These are phyloP conservation scores for Phaeosphaeriaceae sp. DNA, from an alignment of 2,329 filamentous ascomycete genomes.

Conservation along the genomic window DNA sequence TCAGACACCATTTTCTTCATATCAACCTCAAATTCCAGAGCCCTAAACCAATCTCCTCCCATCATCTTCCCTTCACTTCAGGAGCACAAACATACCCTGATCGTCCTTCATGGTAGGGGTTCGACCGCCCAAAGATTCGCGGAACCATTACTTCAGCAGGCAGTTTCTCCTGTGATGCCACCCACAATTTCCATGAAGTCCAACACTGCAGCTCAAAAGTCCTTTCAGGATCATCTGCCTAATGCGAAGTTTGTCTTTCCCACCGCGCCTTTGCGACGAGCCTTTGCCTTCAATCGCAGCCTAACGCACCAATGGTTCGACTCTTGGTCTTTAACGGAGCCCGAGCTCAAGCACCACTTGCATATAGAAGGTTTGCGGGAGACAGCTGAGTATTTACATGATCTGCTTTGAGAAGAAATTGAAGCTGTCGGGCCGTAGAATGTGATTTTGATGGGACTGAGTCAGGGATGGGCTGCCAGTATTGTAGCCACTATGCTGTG, in stretches of 20 bases:
- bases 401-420: conserved; percentile 20
- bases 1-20: too few relatives aligned
- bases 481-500: conserved; percentile 53
- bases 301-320: conserved; percentile 63
- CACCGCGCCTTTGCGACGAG: conserved; percentile 56
- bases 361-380: conserved; percentile 57
- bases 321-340: conserved; percentile 52
- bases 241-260: conserved; percentile 62
- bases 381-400: conserved; percentile 40
- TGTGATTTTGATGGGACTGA: conserved; percentile 61
- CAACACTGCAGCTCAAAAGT: not conserved
- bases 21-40: conserved; percentile 1
- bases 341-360: conserved; percentile 50
- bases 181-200: not conserved
- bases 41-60: not conserved
- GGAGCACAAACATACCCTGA: conserved; percentile 22
- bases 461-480: conserved; percentile 61
- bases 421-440: conserved; percentile 42
- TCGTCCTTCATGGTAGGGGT: conserved; percentile 29
- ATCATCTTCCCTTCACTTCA: conserved; percentile 12
- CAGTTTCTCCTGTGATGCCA: conserved; percentile 7
- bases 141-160: conserved; percentile 16
- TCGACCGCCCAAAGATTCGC: conserved; percentile 27
- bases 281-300: conserved; percentile 53
- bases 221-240: conserved; percentile 41